Conservation (phyloP, 2,329 filamentous ascomycete species). For the Lecanoromycetidae sp. region DNA sequence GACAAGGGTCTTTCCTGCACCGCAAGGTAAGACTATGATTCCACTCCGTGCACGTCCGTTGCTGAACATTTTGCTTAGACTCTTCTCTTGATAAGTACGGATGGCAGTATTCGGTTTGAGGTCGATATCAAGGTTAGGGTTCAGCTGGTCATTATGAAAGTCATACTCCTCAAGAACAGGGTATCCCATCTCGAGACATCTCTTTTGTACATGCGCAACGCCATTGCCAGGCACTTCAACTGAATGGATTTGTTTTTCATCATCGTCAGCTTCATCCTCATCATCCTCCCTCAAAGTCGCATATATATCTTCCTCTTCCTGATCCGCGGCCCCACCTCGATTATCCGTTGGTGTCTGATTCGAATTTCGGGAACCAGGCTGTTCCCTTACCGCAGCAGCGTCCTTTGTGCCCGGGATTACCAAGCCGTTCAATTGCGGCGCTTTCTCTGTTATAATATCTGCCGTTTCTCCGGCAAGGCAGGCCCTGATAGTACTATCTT, state of each 20-base stretch:
- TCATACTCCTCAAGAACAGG: slow-evolving; percentile 95
- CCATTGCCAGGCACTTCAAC: slow-evolving; percentile 78
- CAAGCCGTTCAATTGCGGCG: slow-evolving; percentile 73
- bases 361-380: slow-evolving; percentile 19
- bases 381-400: slow-evolving; percentile 73
- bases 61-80: slow-evolving; percentile 97
- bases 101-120: slow-evolving; percentile 81
- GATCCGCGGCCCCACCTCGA: slow-evolving; percentile 36
- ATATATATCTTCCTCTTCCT: slow-evolving; percentile 61
- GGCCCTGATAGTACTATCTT: slow-evolving; percentile 69
- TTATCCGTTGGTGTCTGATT: slow-evolving; percentile 26
- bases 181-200: slow-evolving; percentile 73
- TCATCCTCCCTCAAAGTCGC: slow-evolving; percentile 56
- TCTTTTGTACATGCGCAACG: slow-evolving; percentile 78
- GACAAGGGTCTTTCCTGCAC: slow-evolving; percentile 91
- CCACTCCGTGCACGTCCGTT: slow-evolving; percentile 95
- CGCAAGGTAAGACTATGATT: slow-evolving; percentile 92
- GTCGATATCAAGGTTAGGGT: slow-evolving; percentile 87
- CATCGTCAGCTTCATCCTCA: slow-evolving; percentile 74
- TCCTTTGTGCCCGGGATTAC: slow-evolving; percentile 93
- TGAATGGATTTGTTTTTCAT: slow-evolving; percentile 75
- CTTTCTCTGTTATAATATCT: slow-evolving; percentile 64
- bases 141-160: slow-evolving; percentile 80
- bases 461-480: slow-evolving; percentile 63
- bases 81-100: slow-evolving; percentile 91